phyloP scores from a whole-genome alignment of 75 land plant species.

The Pinus taeda region DNA sequence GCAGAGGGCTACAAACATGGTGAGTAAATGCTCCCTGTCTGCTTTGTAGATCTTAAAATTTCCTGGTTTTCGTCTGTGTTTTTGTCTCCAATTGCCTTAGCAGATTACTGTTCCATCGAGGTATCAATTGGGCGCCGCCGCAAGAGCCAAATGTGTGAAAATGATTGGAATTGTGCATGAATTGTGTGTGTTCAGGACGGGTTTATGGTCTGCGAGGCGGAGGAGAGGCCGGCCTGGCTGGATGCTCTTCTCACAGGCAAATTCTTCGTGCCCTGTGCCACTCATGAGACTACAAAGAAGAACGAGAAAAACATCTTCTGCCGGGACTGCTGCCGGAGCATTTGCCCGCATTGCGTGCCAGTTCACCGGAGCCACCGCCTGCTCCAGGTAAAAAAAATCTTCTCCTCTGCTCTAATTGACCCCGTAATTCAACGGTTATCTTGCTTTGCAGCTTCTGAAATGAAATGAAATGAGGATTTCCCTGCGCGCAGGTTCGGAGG shows the following conservation, averaged over 20 bases:
- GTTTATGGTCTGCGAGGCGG: background rate
- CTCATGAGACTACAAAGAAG: slow-evolving; percentile 52
- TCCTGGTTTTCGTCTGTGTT: background rate
- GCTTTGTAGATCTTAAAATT: background rate
- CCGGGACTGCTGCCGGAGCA: slow-evolving; percentile 60
- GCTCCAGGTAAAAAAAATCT: slow-evolving; percentile 36
- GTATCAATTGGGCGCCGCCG: background rate
- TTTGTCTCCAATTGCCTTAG: background rate
- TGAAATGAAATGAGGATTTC: background rate
- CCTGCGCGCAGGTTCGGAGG: slow-evolving; percentile 47
- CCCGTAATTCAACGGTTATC: background rate
- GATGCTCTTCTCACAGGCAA: slow-evolving; percentile 46
- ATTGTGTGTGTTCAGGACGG: background rate
- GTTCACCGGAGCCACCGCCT: slow-evolving; percentile 56
- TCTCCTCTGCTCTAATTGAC: background rate
- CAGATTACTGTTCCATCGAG: background rate
- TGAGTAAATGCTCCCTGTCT: background rate
- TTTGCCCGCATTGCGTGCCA: slow-evolving; percentile 57
- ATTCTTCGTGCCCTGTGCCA: slow-evolving; percentile 53
- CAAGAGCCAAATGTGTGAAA: background rate
- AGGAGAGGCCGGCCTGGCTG: slow-evolving; percentile 45
- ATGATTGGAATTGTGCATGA: background rate
- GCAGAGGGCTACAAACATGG: background rate
- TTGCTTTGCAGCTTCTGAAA: background rate
- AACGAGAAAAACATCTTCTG: slow-evolving; percentile 80